Evolutionary conservation across 805 yeast species (phyloP), one percentile per base, ranked within the genome.

Genomic region (Wickerhamiella parazyma): DNA sequence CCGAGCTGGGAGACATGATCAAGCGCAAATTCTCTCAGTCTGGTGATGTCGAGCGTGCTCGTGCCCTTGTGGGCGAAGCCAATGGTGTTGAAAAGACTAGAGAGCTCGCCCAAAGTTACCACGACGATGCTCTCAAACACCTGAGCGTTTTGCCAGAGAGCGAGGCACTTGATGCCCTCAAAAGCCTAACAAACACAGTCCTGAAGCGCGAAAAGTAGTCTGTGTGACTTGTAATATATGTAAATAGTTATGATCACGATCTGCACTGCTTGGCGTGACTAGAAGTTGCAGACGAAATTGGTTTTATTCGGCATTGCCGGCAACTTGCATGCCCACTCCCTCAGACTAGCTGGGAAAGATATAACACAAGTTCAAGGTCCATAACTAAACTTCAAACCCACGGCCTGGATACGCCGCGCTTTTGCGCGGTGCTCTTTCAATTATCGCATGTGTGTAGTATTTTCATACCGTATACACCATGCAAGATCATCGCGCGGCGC

Each of bases 11-110:
- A 2, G 77, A 75, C 29, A 62, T 89, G 55, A 86, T 91, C 53
- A 76, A 75, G 19, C 73, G 97, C 47, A 85, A 89, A 61, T 91
- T 91, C 61, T 69, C 72, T 37, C 65, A 74, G 45, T 75, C 77
- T 1, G 94, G 94, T 4, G 98, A 91, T 60, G 80, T 89, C 29
- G 85, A 82, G 52, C 62, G 67, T n/a, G 93, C 96, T 1, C 71
- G 86, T 25, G 64, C 65, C 33, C 79, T 85, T 6, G 97, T 91
- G 9, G 67, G 68, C 39, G 69, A 70, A 49, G 73, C 79, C 48
- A 65, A 74, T 29, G 96, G 97, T 5, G 77, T 91, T 24, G 76
- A 67, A 41, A 72, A 80, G 58, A 87, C 97, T 0, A 69, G 77
- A 51, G 64, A 66, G 39, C 65, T 91, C 64, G 97, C 97, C 1